Conservation (phyloP, 345 rosid genomes). For the Brassica nigra region DNA sequence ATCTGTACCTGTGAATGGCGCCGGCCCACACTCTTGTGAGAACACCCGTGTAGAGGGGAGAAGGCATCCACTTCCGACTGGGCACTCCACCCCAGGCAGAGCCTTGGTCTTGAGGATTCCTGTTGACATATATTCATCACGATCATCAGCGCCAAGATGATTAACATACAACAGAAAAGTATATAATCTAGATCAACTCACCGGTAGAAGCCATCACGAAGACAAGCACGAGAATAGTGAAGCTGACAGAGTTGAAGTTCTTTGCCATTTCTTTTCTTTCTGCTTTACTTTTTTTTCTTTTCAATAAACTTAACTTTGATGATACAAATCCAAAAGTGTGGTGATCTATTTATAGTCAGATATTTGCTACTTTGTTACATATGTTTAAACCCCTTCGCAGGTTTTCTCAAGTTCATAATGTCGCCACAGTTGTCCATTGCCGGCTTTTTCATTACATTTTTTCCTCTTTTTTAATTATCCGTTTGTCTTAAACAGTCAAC, state of each 20-base stretch:
- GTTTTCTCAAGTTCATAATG: conserved; percentile 9
- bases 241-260: not conserved
- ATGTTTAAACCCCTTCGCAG: not conserved
- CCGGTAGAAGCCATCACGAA: not conserved
- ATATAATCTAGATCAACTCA: not conserved
- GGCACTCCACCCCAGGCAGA: not conserved
- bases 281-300: not conserved
- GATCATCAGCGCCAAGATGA: not conserved
- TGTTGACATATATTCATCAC: not conserved
- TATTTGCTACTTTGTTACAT: not conserved
- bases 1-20: not conserved
- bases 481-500: not conserved
- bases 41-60: not conserved
- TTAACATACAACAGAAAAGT: not conserved
- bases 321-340: not conserved
- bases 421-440: conserved; percentile 11
- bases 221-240: not conserved
- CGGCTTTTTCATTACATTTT: not conserved
- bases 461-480: not conserved
- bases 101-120: not conserved
- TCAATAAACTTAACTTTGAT: not conserved
- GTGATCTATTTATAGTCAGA: conserved; percentile 11
- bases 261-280: conserved; percentile 15
- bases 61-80: not conserved
- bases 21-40: not conserved